Evolutionary conservation across 805 yeast species (phyloP).

Genomic region (Suhomyces kilbournensis): DNA sequence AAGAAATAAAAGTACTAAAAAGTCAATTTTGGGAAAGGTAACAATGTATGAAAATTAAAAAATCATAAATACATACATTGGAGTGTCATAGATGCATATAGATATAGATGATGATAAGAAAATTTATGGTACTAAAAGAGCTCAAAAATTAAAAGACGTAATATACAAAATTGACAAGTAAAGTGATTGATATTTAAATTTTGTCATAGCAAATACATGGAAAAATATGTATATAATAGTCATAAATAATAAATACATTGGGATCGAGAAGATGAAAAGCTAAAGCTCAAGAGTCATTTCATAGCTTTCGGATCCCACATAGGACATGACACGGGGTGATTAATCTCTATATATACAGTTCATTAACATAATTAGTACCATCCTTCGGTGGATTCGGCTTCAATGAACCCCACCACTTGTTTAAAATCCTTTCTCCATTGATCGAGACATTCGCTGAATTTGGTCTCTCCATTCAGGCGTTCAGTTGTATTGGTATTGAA

Average conservation of each 20-base stretch:
- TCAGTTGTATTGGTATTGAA: slow-evolving; percentile 14
- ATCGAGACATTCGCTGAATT: not conserved
- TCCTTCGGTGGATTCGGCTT: slow-evolving; percentile 33
- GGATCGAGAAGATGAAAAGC: not conserved
- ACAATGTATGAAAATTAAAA: no score
- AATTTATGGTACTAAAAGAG: no score
- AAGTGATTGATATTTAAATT: no score
- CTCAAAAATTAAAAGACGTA: no score
- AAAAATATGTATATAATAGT: not conserved
- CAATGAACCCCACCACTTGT: slow-evolving; percentile 23
- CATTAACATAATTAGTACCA: slow-evolving; percentile 22
- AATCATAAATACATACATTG: no score
- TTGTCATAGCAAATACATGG: not conserved
- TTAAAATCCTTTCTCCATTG: slow-evolving; percentile 17
- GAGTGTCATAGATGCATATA: no score
- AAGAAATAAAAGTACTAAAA: no score
- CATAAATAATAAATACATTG: not conserved
- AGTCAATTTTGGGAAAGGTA: no score
- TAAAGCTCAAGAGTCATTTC: not conserved
- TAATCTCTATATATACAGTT: not conserved
- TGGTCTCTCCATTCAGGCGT: not conserved
- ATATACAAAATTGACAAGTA: no score
- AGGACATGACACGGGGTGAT: no score
- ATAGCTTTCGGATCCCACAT: not conserved
- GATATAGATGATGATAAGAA: no score